Base-by-base conservation (phyloP, 352 stramenopile genomes). In the Hyaloperonospora arabidopsidis region DNA sequence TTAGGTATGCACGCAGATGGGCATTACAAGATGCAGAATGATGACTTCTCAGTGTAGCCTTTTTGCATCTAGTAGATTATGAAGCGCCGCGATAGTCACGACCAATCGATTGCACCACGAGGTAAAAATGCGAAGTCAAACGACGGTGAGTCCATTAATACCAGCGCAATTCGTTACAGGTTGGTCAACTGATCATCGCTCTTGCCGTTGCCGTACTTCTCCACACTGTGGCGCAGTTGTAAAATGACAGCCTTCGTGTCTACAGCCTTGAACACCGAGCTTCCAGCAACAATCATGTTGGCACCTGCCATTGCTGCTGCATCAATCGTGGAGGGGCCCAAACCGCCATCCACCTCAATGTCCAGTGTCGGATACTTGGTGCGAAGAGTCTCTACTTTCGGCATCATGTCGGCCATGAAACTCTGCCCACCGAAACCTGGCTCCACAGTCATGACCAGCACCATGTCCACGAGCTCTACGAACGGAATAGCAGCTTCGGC, bases 391-490 rank as follows among this genome's bases (percentile, higher is more conserved):
- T 82, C 71, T 14, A 98, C 84, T 70, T 98, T 98, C 29, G 72
- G 66, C 87, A 98, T 98, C 87, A 97, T 97, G 62, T 93, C 76
- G 23, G 54, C 61, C 91, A 98, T 98, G 66, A 99, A 99, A 29
- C 70, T 87, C 75, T 99, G 96, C 23, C 96, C 96, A 28, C 92
- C 90, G 59, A 98, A 98, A 47, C 96, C 96, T 19, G 96, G 96
- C 74, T 98, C 93, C 22, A 99, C 96, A 4, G 95, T 98, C 96
- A 99, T 99, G 23, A 99, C 77, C 25, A 99, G 75, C 56, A 98
- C 92, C 76, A 98, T 89, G 63, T 98, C 96, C 23, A 97, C 75
- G 25, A 93, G 65, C 36, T 92, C 74, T 2, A 95, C 78, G 55
- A 84, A 91, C 55, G 77, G 73, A 22, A 95, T 78, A 12, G 97